These are phyloP conservation scores for Boletus tylopilopsis DNA, from an alignment of 768 basidiomycete species.

Conservation along the genomic window DNA sequence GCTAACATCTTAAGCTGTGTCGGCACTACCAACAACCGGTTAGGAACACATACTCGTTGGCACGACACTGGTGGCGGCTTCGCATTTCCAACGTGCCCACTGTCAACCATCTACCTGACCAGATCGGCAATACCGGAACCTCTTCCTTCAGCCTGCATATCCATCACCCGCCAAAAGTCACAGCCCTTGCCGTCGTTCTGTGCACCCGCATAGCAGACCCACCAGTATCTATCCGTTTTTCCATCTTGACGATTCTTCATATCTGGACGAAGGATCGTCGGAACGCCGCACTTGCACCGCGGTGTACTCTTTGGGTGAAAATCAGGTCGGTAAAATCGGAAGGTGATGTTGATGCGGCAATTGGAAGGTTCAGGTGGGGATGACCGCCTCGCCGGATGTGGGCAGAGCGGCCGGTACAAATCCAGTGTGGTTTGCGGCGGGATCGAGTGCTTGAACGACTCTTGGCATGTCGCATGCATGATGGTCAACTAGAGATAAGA, in stretches of 20 bases:
- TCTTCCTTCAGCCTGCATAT: slow-evolving; percentile 64
- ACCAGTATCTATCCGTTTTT: slow-evolving; percentile 66
- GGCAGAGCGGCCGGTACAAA: slow-evolving; percentile 59
- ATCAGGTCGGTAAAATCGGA: slow-evolving; percentile 83
- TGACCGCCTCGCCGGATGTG: slow-evolving; percentile 27
- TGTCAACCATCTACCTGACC: not conserved
- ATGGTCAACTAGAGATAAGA: slow-evolving; percentile 56
- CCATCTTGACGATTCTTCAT: slow-evolving; percentile 70
- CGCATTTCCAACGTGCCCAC: not conserved
- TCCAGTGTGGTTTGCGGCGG: slow-evolving; percentile 72
- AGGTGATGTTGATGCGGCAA: slow-evolving; percentile 81
- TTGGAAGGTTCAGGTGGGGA: slow-evolving; percentile 46
- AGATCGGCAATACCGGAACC: slow-evolving; percentile 40
- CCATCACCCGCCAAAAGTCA: slow-evolving; percentile 68
- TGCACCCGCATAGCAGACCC: slow-evolving; percentile 69
- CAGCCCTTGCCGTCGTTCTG: slow-evolving; percentile 86
- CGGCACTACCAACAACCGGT: not conserved
- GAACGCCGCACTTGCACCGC: slow-evolving; percentile 67
- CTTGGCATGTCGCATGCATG: slow-evolving; percentile 85
- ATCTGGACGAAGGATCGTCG: slow-evolving; percentile 68
- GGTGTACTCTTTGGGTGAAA: slow-evolving; percentile 65
- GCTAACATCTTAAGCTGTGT: not conserved
- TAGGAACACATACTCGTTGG: slow-evolving; percentile 1
- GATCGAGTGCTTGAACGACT: slow-evolving; percentile 75
- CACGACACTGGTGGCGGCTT: not conserved